Base-by-base conservation (phyloP, 2,329 filamentous ascomycete genomes). In the Fusarium newnesense region DNA sequence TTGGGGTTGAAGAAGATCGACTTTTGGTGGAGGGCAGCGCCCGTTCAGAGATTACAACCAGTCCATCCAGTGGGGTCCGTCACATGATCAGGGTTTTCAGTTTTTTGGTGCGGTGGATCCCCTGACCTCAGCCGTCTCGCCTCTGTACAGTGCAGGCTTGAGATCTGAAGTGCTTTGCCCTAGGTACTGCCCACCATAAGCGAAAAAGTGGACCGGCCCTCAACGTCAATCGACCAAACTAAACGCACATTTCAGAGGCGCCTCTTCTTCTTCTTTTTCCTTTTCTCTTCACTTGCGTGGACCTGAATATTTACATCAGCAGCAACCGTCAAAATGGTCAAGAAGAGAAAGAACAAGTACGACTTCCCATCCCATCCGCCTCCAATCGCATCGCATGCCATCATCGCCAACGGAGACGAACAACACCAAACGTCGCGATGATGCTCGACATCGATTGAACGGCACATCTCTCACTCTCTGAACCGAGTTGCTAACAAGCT, bases 291-390 rank as follows among this genome's bases (percentile, higher is more conserved):
- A 64, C 59, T 74, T 59, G 72, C 78, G 75, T 78, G 76, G 78
- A 74, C 78, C 77, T 81, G 80, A 82, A 72, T 79, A 75, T 77
- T 79, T 77, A 78, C 66, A 72, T 63, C 72, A 75, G 64, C 76
- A 87, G 85, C 87, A 82, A 89, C 86, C 86, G 88, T 81, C 85
- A 91, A 85, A 79, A 91, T 92, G 90, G 89, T 91, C 83, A 92
- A 92, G 89, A 92, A 92, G 88, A 90, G 90, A 88, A 90, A 90
- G 85, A 89, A 88, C 85, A 91, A 91, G 88, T 89, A 86, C 80
- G 86, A 82, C 58, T 73, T 61, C 68, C 67, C 39, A 58, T 60
- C 64, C n/a, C 58, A 63, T 47, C 26, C 84, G 26, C 32, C 50
- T 40, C 18, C 64, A 60, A 60, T 63, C 60, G 54, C 53, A 67